Base-by-base conservation (phyloP, 495 filamentous ascomycete genomes). In the Penicillium silybi region DNA sequence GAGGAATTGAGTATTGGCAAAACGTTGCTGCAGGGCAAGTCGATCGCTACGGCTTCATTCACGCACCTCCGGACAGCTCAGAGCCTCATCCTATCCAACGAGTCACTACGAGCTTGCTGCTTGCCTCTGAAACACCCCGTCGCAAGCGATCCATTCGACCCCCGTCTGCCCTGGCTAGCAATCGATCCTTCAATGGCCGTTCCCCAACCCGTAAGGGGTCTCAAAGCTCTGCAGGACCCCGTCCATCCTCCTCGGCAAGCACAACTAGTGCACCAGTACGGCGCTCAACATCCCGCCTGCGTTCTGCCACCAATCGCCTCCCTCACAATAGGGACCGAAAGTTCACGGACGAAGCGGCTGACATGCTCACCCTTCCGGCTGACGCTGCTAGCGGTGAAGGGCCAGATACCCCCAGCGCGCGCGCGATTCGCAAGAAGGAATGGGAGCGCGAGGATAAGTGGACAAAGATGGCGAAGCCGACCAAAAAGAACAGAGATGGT, bases 11-110 rank as follows among this genome's bases (percentile, higher is more conserved):
- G 62, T 92, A 96, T 61, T 99, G 93, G 95, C 86, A 92, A 59
- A 86, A 96, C 67, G 72, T 99, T 10, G 77, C 85, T n/a, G 87
- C 81, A n/a, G 79, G 75, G 35, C 88, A 95, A 65, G 88, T 97
- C 38, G 93, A 99, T 70, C 73, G 86, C 53, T 99, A 97, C 66
- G 93, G 93, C 16, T 99, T 99, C 73, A 97, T 99, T 66, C 79
- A 75, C 53, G 73, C 62, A 62, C 71, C 65, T 40, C 74, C 59
- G 48, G 56, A 76, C 68, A 50, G 61, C 18, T 63, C 70, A 37
- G 71, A 79, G 19, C 73, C 74, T 22, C 77, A 75, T 48, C 74
- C 80, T 3, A 74, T 85, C 4, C 84, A 86, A 46, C 73, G 86
- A 27, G 80, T 87, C n/a, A 83, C 85, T 4, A 88, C 85, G 0